phyloP scores from a whole-genome alignment of 306 rosid genomes.

The Trichosanthes cucumerina region DNA sequence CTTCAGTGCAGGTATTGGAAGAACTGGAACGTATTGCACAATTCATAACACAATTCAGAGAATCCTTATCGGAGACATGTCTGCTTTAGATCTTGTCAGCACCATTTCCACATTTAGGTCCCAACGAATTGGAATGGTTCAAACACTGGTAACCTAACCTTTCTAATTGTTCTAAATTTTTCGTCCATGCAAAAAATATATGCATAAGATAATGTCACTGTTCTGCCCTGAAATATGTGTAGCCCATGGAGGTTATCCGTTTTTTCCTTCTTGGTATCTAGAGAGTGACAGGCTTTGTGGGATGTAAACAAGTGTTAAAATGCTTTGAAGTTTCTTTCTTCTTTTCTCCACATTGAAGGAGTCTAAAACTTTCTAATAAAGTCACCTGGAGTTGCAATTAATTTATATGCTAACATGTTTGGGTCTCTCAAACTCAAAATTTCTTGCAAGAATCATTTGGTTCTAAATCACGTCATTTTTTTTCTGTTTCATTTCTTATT shows the following conservation, averaged over 20 bases:
- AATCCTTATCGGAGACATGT: conserved; percentile 80
- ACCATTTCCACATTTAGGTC: conserved; percentile 69
- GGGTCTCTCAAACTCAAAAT: not conserved
- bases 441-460: not conserved
- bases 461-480: not conserved
- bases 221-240: not conserved
- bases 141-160: conserved; percentile 47
- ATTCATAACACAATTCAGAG: conserved; percentile 86
- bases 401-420: not conserved
- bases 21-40: conserved; percentile 89
- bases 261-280: not conserved
- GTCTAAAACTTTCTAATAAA: not conserved
- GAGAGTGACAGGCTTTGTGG: not conserved
- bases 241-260: not conserved
- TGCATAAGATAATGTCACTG: not conserved
- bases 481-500: not conserved
- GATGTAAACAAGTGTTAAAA: not conserved
- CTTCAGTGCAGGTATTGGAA: conserved; percentile 98
- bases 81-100: conserved; percentile 62
- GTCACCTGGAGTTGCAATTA: not conserved
- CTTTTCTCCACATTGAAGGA: not conserved
- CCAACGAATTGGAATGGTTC: conserved; percentile 94
- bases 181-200: not conserved
- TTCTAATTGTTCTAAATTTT: not conserved
- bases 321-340: not conserved